These are phyloP conservation scores for Penicillium canescens DNA, from an alignment of 495 filamentous ascomycete genomes.

Conservation along the genomic window DNA sequence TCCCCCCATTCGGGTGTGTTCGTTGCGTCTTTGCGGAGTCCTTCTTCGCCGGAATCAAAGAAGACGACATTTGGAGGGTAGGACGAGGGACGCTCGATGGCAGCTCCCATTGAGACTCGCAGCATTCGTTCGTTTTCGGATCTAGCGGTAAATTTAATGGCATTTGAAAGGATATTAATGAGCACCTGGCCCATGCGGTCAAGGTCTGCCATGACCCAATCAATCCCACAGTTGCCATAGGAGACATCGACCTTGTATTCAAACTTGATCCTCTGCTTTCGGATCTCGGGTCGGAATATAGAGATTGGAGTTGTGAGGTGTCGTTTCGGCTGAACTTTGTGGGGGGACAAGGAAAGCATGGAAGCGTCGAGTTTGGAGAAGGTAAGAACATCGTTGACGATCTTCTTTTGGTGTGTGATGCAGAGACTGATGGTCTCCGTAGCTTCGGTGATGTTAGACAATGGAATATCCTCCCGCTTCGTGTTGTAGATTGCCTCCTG, in stretches of 20 bases:
- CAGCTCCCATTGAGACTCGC: constrained; percentile 68
- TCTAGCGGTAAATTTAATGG: constrained; percentile 72
- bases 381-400: constrained; percentile 77
- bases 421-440: constrained; percentile 76
- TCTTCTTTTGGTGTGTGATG: constrained; percentile 75
- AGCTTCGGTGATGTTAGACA: constrained; percentile 56
- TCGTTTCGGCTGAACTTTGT: constrained; percentile 62
- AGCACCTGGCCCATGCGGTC: constrained; percentile 71
- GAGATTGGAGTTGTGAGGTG: constrained; percentile 68
- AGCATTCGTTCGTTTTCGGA: constrained; percentile 57
- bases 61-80: constrained; percentile 51
- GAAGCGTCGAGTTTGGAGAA: constrained; percentile 83
- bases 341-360: constrained; percentile 66
- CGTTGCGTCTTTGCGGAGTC: constrained; percentile 44
- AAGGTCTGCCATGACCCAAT: constrained; percentile 73
- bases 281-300: constrained; percentile 72
- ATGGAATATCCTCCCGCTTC: constrained; percentile 2
- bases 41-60: constrained; percentile 46
- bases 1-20: constrained; percentile 62
- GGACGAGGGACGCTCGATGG: constrained; percentile 49
- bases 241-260: constrained; percentile 59
- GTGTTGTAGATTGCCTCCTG: constrained; percentile 18
- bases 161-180: constrained; percentile 75
- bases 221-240: constrained; percentile 52
- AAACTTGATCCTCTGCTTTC: constrained; percentile 66